Conservation (phyloP, 2,329 filamentous ascomycete species). For the Thelonectria rubi region DNA sequence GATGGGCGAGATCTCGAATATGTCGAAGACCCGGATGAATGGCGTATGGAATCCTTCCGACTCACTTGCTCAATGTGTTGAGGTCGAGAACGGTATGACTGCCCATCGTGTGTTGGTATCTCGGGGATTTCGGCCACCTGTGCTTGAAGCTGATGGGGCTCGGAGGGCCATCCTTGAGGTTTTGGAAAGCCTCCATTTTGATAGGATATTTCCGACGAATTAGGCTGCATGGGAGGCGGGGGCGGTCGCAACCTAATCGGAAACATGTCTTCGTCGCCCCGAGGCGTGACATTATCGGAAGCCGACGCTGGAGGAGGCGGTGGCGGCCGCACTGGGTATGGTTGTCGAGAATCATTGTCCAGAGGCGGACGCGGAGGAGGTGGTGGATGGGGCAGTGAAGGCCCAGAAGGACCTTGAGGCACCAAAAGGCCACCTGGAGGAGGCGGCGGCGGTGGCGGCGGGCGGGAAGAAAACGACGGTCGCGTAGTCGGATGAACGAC, state of each 20-base stretch:
- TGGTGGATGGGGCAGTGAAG: background rate
- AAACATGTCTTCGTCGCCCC: slow-evolving; percentile 13
- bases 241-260: slow-evolving; percentile 15
- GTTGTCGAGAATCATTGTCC: slow-evolving; percentile 16
- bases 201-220: background rate
- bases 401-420: slow-evolving; percentile 2
- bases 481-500: slow-evolving; percentile 14
- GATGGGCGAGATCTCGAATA: slow-evolving; percentile 38
- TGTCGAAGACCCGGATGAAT: slow-evolving; percentile 34
- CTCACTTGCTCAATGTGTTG: background rate
- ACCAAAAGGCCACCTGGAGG: slow-evolving; percentile 15
- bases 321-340: slow-evolving; percentile 5
- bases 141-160: background rate
- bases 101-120: slow-evolving; percentile 14
- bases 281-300: slow-evolving; percentile 19
- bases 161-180: background rate
- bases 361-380: slow-evolving; percentile 25
- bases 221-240: slow-evolving; percentile 9
- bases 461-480: slow-evolving; percentile 18
- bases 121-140: slow-evolving; percentile 1
- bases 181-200: background rate
- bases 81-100: slow-evolving; percentile 15
- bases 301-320: slow-evolving; percentile 25
- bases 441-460: slow-evolving; percentile 23
- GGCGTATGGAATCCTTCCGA: background rate